Base-by-base conservation (phyloP, 371 early-diverging fungal genomes). In the Phascolomyces articulosus region DNA sequence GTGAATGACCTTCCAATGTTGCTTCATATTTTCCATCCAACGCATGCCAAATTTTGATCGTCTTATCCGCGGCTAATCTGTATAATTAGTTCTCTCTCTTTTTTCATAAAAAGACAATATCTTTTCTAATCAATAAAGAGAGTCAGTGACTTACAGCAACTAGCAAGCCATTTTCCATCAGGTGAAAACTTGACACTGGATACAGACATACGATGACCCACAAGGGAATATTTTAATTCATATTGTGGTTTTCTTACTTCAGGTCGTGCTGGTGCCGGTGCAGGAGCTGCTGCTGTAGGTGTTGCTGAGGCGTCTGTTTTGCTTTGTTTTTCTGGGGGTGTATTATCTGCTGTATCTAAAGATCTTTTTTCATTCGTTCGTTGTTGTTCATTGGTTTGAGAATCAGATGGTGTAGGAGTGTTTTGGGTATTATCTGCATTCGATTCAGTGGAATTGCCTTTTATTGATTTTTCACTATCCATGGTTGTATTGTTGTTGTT, bases 151-250 rank as follows among this genome's bases (percentile, higher is more conserved):
- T 82, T 86, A 94, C 93, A 94, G 48, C 95, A 87, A 61, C 95
- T 93, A 27, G 98, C 97, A 11, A 98, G 85, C 95, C 95, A 97
- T 75, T 91, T 89, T 44, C 98, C 99, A 71, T 98, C 96, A 3
- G 99, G 99, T 15, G 97, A 97, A 71, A 96, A 97, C 75, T 98
- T 98, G 24, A 98, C 97, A 47, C 93, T 89, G 2, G 97, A 96
- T 0, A 98, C 90, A 3, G 96, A 92, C 85, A 94, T 96, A 58
- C 92, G 92, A 77, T 98, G 99, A 9, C 99, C 99, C 9, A 92
- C 88, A 28, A 98, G 85, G 15, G 94, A 92, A 69, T 88, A 95
- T 62, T 90, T 93, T 18, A 96, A 82, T 62, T 88, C 84, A 66
- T 97, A 98, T 66, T 96, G 94, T 18, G 97, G 95, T 71, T 84